These are phyloP conservation scores for Venturia carpophila DNA, from an alignment of 2,329 filamentous ascomycete genomes.

Conservation along the genomic window DNA sequence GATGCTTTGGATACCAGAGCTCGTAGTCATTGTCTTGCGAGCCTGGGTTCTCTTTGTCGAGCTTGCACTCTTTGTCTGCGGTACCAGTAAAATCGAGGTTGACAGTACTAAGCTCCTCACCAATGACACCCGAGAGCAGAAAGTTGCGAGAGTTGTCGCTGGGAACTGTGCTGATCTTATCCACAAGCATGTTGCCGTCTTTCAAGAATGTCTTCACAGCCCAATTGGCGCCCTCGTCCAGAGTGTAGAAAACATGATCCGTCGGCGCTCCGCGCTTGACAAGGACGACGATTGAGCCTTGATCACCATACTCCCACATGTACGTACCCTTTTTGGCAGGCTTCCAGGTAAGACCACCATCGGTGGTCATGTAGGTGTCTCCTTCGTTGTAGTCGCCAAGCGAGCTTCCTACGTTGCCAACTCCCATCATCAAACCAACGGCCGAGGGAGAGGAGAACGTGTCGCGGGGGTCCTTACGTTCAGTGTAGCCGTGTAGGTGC, in stretches of 20 bases:
- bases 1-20: conserved; percentile 81
- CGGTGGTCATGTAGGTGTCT: conserved; percentile 82
- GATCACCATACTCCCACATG: conserved; percentile 92
- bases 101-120: conserved; percentile 56
- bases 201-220: conserved; percentile 63
- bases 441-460: conserved; percentile 85
- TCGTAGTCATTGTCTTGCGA: conserved; percentile 63
- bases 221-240: conserved; percentile 79
- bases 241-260: conserved; percentile 63
- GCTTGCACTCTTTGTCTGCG: conserved; percentile 62
- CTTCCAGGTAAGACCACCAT: conserved; percentile 86
- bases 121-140: conserved; percentile 69
- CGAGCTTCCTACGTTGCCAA: conserved; percentile 78
- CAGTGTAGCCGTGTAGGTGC: conserved; percentile 93
- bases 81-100: conserved; percentile 86
- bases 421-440: conserved; percentile 81
- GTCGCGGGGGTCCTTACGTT: conserved; percentile 70
- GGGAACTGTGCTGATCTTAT: conserved; percentile 78
- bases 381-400: conserved; percentile 62
- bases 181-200: conserved; percentile 57
- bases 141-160: conserved; percentile 89
- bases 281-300: conserved; percentile 86
- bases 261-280: conserved; percentile 64
- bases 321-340: conserved; percentile 79
- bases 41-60: conserved; percentile 53